Evolutionary conservation across 2,329 filamentous ascomycete species (phyloP).

Genomic region (Xylaria sp.): DNA sequence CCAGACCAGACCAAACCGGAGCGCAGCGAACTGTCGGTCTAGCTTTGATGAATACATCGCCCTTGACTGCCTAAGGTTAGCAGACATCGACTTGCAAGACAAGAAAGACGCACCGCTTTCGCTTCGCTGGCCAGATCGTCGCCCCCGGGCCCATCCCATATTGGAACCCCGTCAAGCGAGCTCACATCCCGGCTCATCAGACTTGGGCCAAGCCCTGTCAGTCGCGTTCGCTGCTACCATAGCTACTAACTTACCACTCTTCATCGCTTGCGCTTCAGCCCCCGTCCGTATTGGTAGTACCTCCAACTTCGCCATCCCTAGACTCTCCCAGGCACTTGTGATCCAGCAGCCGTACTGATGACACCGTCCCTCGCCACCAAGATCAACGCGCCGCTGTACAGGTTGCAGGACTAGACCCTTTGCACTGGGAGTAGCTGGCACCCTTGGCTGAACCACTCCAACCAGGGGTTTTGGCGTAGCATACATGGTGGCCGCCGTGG

Average conservation of each 20-base stretch:
- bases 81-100: slow-evolving; percentile 38
- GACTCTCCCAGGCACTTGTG: slow-evolving; percentile 21
- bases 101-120: slow-evolving; percentile 36
- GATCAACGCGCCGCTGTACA: slow-evolving; percentile 29
- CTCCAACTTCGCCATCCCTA: slow-evolving; percentile 36
- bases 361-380: slow-evolving; percentile 33
- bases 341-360: slow-evolving; percentile 35
- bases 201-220: slow-evolving; percentile 19
- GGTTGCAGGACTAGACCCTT: slow-evolving; percentile 40
- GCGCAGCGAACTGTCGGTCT: slow-evolving; percentile 6
- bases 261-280: slow-evolving; percentile 34
- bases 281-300: slow-evolving; percentile 33
- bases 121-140: slow-evolving; percentile 40
- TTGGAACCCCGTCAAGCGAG: slow-evolving; percentile 40
- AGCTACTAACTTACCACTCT: slow-evolving; percentile 5
- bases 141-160: slow-evolving; percentile 30
- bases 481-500: slow-evolving; percentile 42
- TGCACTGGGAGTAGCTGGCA: slow-evolving; percentile 32
- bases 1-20: slow-evolving; percentile 15
- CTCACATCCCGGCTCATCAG: slow-evolving; percentile 30
- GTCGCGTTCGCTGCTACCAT: neutral
- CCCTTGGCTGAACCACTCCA: slow-evolving; percentile 34
- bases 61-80: slow-evolving; percentile 41
- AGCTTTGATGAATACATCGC: slow-evolving; percentile 33
- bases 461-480: slow-evolving; percentile 36